Percentiles rank a stretch among this genome's conserved stretches.
phyloP scores from a whole-genome alignment of 805 yeast species.

The Sporopachydermia lactativora region DNA sequence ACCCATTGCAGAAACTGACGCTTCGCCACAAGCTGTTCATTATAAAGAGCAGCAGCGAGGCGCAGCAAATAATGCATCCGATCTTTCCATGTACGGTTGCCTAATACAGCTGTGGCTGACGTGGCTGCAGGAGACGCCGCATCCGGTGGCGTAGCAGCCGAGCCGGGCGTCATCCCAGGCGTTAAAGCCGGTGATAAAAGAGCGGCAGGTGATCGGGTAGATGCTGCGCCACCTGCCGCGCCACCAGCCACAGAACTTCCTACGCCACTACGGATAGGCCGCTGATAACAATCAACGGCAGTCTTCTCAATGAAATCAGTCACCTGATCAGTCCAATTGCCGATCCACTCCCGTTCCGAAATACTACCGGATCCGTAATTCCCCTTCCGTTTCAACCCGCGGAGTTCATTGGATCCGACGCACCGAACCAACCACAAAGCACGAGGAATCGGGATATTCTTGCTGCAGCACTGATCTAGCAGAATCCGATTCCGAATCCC shows the following conservation, averaged over 20 bases:
- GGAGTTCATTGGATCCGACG: conserved; percentile 65
- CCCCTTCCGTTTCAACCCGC: conserved; percentile 40
- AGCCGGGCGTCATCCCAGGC: neutral
- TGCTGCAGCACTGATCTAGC: conserved; percentile 56
- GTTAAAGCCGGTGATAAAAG: conserved; percentile 8
- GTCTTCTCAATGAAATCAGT: conserved; percentile 41
- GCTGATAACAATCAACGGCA: conserved; percentile 27
- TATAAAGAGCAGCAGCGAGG: conserved; percentile 48
- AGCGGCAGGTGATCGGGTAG: neutral
- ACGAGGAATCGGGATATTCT: conserved; percentile 59
- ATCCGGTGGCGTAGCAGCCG: conserved; percentile 15
- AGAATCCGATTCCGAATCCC: conserved; percentile 66
- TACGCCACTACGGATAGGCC: no score
- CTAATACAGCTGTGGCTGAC: conserved; percentile 7
- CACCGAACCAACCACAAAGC: conserved; percentile 89
- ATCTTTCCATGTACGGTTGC: conserved; percentile 25
- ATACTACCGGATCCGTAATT: conserved; percentile 11
- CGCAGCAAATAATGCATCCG: conserved; percentile 47
- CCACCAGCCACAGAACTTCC: no score
- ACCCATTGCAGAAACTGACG: conserved; percentile 50
- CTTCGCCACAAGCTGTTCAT: conserved; percentile 53
- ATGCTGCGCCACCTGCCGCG: neutral
- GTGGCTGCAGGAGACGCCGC: conserved; percentile 8
- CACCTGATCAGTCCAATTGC: conserved; percentile 86
- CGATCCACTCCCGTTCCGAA: conserved; percentile 48